Percentiles rank a stretch among this genome's conserved stretches.
These are phyloP conservation scores for Pseudocercospora pini-densiflorae DNA, from an alignment of 2,329 filamentous ascomycete genomes.

Conservation along the genomic window DNA sequence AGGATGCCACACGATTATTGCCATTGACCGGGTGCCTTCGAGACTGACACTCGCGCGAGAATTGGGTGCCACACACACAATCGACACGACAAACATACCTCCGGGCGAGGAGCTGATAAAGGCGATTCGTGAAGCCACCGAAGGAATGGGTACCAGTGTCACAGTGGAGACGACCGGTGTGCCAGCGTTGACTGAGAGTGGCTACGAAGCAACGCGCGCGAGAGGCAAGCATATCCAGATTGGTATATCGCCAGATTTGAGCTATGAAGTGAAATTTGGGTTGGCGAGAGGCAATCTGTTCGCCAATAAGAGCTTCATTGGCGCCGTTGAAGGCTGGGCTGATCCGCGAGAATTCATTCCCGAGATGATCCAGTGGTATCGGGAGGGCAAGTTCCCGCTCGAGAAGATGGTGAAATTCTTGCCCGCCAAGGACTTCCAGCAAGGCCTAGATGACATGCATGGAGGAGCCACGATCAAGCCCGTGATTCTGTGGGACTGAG, in stretches of 20 bases:
- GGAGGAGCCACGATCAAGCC: background rate
- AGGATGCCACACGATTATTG: slow-evolving; percentile 2
- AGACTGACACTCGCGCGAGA: background rate
- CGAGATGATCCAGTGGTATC: background rate
- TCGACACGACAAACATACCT: background rate
- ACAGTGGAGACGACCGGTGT: slow-evolving; percentile 1
- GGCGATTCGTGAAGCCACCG: background rate
- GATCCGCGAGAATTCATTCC: background rate
- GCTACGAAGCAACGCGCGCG: background rate
- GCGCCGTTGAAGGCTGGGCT: background rate
- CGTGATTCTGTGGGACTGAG: background rate
- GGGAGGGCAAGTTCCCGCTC: background rate
- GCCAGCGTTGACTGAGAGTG: background rate
- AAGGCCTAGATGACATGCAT: background rate
- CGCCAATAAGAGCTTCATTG: background rate
- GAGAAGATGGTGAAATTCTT: background rate
- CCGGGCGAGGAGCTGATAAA: background rate
- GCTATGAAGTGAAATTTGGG: background rate
- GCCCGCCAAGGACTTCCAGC: background rate
- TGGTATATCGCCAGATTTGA: background rate
- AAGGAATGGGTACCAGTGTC: background rate
- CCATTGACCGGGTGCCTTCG: background rate
- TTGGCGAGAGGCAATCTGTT: background rate
- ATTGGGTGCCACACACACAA: background rate
- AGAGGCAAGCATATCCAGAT: slow-evolving; percentile 3